A percentile compares a stretch with the other conserved stretches of the same genome.
Evolutionary conservation across 2,329 filamentous ascomycete genomes (phyloP).

Genomic region (Calonectria hawksworthii): DNA sequence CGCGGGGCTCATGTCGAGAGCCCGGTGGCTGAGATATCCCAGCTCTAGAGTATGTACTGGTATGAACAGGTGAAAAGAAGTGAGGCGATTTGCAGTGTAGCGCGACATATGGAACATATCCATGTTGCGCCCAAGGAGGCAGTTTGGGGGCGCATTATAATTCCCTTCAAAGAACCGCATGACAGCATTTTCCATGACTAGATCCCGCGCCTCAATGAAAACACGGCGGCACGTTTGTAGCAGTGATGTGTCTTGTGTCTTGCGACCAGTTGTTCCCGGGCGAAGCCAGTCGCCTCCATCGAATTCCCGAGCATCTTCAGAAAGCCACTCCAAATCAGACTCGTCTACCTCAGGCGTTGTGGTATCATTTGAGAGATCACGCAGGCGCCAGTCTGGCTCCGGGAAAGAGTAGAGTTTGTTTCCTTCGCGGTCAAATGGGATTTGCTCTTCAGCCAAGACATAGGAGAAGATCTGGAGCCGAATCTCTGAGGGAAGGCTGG

Average conservation of each 20-base stretch:
- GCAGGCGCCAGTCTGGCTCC: conserved; percentile 22
- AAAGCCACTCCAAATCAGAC: background rate
- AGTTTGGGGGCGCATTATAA: background rate
- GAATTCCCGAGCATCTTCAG: background rate
- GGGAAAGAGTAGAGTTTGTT: background rate
- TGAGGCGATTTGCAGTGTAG: conserved; percentile 29
- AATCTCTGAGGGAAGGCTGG: conserved; percentile 12
- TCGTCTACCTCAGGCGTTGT: background rate
- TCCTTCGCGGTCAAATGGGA: conserved; percentile 1
- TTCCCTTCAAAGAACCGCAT: conserved; percentile 12
- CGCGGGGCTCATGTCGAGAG: conserved; percentile 23
- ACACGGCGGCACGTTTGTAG: conserved; percentile 26
- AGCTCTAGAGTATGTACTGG: background rate
- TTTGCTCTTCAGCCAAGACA: conserved; percentile 20
- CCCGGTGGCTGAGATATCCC: conserved; percentile 8
- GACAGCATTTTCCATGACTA: conserved; percentile 23
- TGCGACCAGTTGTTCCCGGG: background rate
- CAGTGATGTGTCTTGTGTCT: conserved; percentile 22
- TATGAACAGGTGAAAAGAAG: conserved; percentile 19
- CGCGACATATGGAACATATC: conserved; percentile 19
- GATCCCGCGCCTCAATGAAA: conserved; percentile 26
- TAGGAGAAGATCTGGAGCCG: conserved; percentile 21
- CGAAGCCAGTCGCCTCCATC: conserved; percentile 6
- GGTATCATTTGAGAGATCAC: background rate
- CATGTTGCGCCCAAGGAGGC: background rate